A percentile compares a stretch with the other conserved stretches of the same genome.
phyloP scores from a whole-genome alignment of 441 rosid genomes.

The Kokia cookei region DNA sequence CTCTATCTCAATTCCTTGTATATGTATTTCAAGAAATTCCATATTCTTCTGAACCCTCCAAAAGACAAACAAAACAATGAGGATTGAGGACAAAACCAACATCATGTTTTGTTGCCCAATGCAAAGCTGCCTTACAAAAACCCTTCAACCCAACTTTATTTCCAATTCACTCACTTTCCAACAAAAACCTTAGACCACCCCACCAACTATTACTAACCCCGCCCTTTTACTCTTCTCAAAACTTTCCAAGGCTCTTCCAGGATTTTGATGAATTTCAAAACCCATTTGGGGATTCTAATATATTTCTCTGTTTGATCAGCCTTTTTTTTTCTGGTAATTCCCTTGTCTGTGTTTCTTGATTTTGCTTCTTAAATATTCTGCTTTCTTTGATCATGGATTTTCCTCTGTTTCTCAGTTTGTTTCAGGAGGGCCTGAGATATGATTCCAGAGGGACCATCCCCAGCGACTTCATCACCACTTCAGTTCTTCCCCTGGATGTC shows the following conservation, averaged over 20 bases:
- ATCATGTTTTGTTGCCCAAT: not conserved
- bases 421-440: slow-evolving; percentile 18
- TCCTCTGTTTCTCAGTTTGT: not conserved
- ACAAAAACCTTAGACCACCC: not conserved
- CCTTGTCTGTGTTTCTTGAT: slow-evolving; percentile 7
- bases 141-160: slow-evolving; percentile 25
- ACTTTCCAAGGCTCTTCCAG: slow-evolving; percentile 7
- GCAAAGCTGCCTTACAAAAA: slow-evolving; percentile 20
- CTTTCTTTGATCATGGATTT: not conserved
- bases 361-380: not conserved
- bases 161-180: slow-evolving; percentile 23
- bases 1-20: slow-evolving; percentile 9
- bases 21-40: slow-evolving; percentile 58
- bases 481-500: slow-evolving; percentile 55
- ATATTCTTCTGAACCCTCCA: slow-evolving; percentile 42
- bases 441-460: slow-evolving; percentile 58
- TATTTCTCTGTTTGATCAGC: slow-evolving; percentile 12
- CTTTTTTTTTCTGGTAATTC: slow-evolving; percentile 28
- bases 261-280: slow-evolving; percentile 14
- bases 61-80: slow-evolving; percentile 42
- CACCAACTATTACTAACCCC: no score
- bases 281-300: slow-evolving; percentile 24
- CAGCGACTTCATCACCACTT: slow-evolving; percentile 47
- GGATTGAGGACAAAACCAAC: slow-evolving; percentile 28
- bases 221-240: no score